Conservation (phyloP, 169 alveolate species). For the Neospora caninum region DNA sequence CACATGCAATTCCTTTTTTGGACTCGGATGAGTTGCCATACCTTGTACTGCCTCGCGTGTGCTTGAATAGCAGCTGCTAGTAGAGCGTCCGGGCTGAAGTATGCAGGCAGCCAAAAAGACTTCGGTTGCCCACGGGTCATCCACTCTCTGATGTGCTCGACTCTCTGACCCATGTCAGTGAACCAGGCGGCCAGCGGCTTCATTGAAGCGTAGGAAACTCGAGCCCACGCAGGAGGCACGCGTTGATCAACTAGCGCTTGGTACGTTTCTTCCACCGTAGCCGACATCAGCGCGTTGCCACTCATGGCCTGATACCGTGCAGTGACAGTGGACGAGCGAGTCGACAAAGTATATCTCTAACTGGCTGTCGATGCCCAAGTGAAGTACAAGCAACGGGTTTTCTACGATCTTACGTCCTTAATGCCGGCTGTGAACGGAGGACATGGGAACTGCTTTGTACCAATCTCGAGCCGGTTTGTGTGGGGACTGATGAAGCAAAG, state of each 20-base stretch:
- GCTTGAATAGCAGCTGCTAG: not conserved
- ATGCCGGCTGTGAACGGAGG: no score
- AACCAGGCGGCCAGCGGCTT: not conserved
- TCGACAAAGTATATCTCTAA: no score
- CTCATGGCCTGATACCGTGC: conserved; percentile 38
- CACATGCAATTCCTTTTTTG: no score
- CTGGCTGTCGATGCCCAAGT: no score
- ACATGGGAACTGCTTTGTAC: no score
- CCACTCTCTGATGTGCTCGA: not conserved
- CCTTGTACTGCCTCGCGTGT: not conserved
- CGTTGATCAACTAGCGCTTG: conserved; percentile 36
- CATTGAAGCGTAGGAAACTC: conserved; percentile 19
- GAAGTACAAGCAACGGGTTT: no score
- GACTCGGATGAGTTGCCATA: not conserved
- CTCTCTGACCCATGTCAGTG: not conserved
- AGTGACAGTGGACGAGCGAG: not conserved
- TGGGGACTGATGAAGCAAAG: no score
- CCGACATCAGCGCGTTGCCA: conserved; percentile 54
- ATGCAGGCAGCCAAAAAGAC: conserved; percentile 10
- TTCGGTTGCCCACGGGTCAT: not conserved
- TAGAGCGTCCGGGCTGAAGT: not conserved
- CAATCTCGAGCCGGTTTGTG: no score
- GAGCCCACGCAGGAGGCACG: conserved; percentile 59
- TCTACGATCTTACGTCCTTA: no score
- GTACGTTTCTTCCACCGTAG: conserved; percentile 43